phyloP scores from a whole-genome alignment of 2,329 filamentous ascomycete species.

The Grosmannia penicillata region DNA sequence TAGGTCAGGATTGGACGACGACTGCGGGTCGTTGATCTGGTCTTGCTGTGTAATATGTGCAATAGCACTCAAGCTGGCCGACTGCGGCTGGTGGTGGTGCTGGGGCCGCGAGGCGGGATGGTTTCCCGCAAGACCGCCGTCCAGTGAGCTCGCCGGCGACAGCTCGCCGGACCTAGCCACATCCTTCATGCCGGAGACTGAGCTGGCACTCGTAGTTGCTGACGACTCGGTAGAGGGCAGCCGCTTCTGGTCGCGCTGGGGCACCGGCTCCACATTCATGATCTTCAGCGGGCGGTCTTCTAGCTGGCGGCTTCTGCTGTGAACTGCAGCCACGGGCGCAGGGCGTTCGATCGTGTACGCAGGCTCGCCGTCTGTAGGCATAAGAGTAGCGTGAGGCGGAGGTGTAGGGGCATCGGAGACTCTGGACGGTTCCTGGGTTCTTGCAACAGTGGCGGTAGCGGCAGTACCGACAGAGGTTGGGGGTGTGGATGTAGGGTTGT shows the following conservation, averaged over 20 bases:
- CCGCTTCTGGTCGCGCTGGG: conserved; percentile 23
- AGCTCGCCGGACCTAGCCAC: conserved; percentile 24
- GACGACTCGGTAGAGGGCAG: conserved; percentile 36
- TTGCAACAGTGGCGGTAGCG: neutral
- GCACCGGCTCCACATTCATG: conserved; percentile 1
- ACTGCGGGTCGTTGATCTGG: conserved; percentile 27
- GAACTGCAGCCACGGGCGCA: neutral
- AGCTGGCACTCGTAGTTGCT: conserved; percentile 40
- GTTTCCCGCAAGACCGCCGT: conserved; percentile 25
- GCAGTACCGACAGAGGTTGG: no score
- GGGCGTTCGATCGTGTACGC: neutral
- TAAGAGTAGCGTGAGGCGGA: conserved; percentile 20
- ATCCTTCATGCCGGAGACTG: conserved; percentile 36
- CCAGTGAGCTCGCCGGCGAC: conserved; percentile 36
- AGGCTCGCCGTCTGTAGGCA: conserved; percentile 4
- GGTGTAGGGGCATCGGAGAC: conserved; percentile 21
- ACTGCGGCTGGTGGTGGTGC: conserved; percentile 37
- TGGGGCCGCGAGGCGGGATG: conserved; percentile 41
- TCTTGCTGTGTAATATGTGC: conserved; percentile 7
- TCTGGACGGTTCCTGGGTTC: conserved; percentile 18
- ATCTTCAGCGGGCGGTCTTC: conserved; percentile 7
- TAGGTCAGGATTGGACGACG: conserved; percentile 35
- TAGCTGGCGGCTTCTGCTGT: conserved; percentile 1
- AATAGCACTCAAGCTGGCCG: neutral
- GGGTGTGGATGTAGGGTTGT: conserved; percentile 9